Percentiles rank a stretch among this genome's conserved stretches.
phyloP scores from a whole-genome alignment of 148 eudicot genomes.

The Heliamphora exappendiculata region DNA sequence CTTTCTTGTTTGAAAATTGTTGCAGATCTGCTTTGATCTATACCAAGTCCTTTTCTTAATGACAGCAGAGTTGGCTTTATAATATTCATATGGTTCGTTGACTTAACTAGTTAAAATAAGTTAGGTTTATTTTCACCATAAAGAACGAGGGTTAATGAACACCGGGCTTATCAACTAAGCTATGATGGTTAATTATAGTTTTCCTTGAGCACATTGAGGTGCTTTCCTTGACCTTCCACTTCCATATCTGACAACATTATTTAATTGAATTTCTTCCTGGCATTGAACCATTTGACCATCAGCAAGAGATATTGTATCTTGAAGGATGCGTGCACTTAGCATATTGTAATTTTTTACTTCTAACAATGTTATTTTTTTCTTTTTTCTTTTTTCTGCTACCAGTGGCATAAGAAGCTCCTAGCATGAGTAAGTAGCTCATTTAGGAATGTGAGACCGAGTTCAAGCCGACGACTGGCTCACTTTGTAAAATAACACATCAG shows the following conservation, averaged over 20 bases:
- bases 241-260: neutral
- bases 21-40: neutral
- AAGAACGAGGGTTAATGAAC: neutral
- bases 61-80: neutral
- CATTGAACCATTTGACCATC: neutral
- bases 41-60: neutral
- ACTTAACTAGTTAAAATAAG: constrained; percentile 7
- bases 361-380: neutral
- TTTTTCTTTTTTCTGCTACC: neutral
- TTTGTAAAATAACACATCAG: neutral
- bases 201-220: neutral
- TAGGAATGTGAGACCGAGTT: constrained; percentile 2
- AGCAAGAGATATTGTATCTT: neutral
- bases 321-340: constrained; percentile 3
- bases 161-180: neutral
- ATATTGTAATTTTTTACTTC: neutral
- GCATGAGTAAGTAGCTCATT: neutral
- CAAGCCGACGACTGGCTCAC: neutral
- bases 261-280: neutral
- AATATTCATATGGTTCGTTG: constrained; percentile 13
- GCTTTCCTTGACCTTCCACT: constrained; percentile 7
- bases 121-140: neutral
- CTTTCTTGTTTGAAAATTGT: neutral
- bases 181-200: neutral
- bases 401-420: neutral